Percentiles rank a stretch among this genome's conserved stretches.
phyloP scores from a whole-genome alignment of 2,329 filamentous ascomycete genomes.

The Ascochyta pisi region DNA sequence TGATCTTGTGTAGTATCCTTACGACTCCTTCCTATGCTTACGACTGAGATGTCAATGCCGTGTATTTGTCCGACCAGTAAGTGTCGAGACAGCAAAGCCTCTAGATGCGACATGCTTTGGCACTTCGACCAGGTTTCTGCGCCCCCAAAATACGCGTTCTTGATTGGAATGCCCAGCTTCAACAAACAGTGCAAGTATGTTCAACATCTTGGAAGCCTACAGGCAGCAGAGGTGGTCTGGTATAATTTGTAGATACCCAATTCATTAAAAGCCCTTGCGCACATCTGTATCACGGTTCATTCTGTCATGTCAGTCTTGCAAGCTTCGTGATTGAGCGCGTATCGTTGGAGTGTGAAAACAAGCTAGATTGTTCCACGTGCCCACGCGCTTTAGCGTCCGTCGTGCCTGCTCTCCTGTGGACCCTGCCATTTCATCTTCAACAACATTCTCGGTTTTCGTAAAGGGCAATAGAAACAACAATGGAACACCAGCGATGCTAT shows the following conservation, averaged over 20 bases:
- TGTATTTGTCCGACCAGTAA: slow-evolving; percentile 2
- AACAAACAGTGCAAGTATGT: background rate
- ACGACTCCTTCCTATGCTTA: background rate
- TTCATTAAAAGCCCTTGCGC: background rate
- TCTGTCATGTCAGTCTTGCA: background rate
- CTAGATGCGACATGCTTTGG: background rate
- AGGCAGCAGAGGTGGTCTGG: background rate
- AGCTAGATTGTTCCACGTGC: slow-evolving; percentile 30
- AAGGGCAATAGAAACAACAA: slow-evolving; percentile 24
- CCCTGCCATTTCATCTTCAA: slow-evolving; percentile 17
- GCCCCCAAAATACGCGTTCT: too few species aligned
- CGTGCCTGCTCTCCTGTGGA: slow-evolving; percentile 18
- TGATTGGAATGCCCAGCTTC: background rate
- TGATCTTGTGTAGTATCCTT: slow-evolving; percentile 45
- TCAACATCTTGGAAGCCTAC: too few species aligned
- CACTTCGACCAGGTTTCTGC: background rate
- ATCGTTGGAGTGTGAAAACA: background rate
- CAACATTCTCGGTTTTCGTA: background rate
- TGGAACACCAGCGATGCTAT: slow-evolving; percentile 60
- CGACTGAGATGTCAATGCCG: background rate
- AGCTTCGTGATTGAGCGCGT: too few species aligned
- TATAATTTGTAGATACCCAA: slow-evolving; percentile 1
- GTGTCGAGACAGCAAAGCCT: background rate
- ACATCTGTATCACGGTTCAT: background rate
- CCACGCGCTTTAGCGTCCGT: slow-evolving; percentile 29